Base-by-base conservation (phyloP, 306 rosid species). In the Hippophae rhamnoides region DNA sequence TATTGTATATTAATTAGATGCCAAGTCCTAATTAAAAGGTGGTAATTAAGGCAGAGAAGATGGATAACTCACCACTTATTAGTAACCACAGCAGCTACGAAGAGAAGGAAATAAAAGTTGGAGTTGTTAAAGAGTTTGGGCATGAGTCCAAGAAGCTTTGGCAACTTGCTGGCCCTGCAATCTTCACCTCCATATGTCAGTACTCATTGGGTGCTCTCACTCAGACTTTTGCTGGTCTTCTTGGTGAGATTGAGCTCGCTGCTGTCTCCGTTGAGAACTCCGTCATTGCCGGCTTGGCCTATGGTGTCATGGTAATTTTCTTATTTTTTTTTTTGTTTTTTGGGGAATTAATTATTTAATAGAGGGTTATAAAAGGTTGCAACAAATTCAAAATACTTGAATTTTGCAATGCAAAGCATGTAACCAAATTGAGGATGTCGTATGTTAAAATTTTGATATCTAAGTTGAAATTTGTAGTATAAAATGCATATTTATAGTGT, bases 251-350 rank as follows among this genome's bases (percentile, higher is more conserved):
- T 6, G 83, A 79, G 18, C 95, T 87, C 54, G 95, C 92, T 0
- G 92, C 95, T 4, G 58, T 87, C 72, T 61, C 95, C 1, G 83
- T 87, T 41, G 95, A 72, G 67, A 87, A 84, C 66, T 84, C 89
- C 10, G 86, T 80, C 62, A 3, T 87, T 52, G 84, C 81, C 11
- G 95, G 95, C 14, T 62, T 87, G 0, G 86, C 92, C 56, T 84
- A 66, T 43, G 95, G 95, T 12, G 53, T 84, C 72, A 73, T 87
- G 92, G 95, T 87, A 80, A 1, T 9, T 7, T 56, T 31, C 5
- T 0, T 1, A 27, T 56, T 9, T 2, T 8, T 13, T 13, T 38
- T 10, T 8, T 9, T 0, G 14, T 8, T 56, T 44, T 7, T 43
- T 14, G 48, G 40, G 5, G n/a, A 1, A 7, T 0, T 7, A n/a